These are phyloP conservation scores for Boehmeria nivea DNA, from an alignment of 306 rosid species.

Conservation along the genomic window DNA sequence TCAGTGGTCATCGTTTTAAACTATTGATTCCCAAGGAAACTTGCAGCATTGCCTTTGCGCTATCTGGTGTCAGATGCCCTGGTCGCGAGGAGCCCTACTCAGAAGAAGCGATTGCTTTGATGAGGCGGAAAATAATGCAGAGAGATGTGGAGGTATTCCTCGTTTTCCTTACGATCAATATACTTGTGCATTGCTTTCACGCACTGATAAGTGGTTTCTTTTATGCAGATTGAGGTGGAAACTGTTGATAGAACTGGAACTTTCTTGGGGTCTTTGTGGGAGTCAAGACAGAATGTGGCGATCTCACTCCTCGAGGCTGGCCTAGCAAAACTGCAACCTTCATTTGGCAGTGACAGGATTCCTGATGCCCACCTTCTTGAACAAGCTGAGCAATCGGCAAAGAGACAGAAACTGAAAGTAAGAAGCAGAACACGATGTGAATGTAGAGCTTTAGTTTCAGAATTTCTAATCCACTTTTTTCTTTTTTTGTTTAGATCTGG, in stretches of 20 bases:
- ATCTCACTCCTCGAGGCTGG: slow-evolving; percentile 83
- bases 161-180: slow-evolving; percentile 12
- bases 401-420: slow-evolving; percentile 75
- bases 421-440: slow-evolving; percentile 30
- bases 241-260: slow-evolving; percentile 94
- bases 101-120: slow-evolving; percentile 87
- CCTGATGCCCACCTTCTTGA: slow-evolving; percentile 81
- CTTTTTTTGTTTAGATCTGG: slow-evolving; percentile 69
- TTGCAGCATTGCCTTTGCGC: slow-evolving; percentile 87
- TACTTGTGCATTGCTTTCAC: slow-evolving; percentile 13
- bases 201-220: slow-evolving; percentile 4
- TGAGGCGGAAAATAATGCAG: slow-evolving; percentile 98
- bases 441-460: slow-evolving; percentile 4
- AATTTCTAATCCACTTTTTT: slow-evolving; percentile 7
- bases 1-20: slow-evolving; percentile 99
- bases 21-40: slow-evolving; percentile 96
- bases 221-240: slow-evolving; percentile 80
- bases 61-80: slow-evolving; percentile 95
- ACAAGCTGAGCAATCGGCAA: slow-evolving; percentile 85
- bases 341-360: slow-evolving; percentile 86
- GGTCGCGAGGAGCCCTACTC: slow-evolving; percentile 94
- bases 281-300: slow-evolving; percentile 68
- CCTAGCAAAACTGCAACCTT: slow-evolving; percentile 74
- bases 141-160: slow-evolving; percentile 86
- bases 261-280: slow-evolving; percentile 96